These are phyloP conservation scores for Trametes polyzona DNA, from an alignment of 1,284 basidiomycete species.

Conservation along the genomic window DNA sequence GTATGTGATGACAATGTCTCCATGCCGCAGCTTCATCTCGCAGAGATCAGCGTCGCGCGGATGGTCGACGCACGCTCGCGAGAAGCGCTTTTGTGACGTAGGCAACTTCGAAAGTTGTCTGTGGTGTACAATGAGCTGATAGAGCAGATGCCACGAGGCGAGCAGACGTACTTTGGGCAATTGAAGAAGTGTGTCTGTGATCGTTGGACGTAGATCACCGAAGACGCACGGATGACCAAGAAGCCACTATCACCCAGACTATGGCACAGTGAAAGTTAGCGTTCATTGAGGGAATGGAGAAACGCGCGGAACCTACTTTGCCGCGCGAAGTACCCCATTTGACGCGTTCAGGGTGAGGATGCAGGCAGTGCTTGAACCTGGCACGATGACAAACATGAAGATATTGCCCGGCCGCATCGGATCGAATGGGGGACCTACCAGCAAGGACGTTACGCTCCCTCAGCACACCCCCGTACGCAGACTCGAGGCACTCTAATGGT, in stretches of 20 bases:
- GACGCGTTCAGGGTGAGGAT: conserved; percentile 77
- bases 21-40: conserved; percentile 69
- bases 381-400: background rate
- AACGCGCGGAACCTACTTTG: conserved; percentile 65
- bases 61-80: conserved; percentile 57
- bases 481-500: conserved; percentile 70
- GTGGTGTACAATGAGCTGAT: background rate
- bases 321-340: conserved; percentile 75
- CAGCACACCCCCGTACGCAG: conserved; percentile 75
- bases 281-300: background rate
- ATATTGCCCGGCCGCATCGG: background rate
- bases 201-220: conserved; percentile 64
- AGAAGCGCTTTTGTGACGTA: conserved; percentile 42
- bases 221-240: conserved; percentile 73
- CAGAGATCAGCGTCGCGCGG: conserved; percentile 69
- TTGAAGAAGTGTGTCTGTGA: conserved; percentile 85
- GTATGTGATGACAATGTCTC: conserved; percentile 74
- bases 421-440: conserved; percentile 51
- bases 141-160: background rate
- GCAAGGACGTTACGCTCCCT: conserved; percentile 73
- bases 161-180: conserved; percentile 64
- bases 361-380: conserved; percentile 89
- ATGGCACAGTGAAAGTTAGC: background rate
- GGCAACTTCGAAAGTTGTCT: conserved; percentile 78
- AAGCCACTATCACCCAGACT: conserved; percentile 90